A percentile compares a stretch with the other conserved stretches of the same genome.
Evolutionary conservation across 176 grass and related monocot genomes (phyloP).

Genomic region (Olyra latifolia): DNA sequence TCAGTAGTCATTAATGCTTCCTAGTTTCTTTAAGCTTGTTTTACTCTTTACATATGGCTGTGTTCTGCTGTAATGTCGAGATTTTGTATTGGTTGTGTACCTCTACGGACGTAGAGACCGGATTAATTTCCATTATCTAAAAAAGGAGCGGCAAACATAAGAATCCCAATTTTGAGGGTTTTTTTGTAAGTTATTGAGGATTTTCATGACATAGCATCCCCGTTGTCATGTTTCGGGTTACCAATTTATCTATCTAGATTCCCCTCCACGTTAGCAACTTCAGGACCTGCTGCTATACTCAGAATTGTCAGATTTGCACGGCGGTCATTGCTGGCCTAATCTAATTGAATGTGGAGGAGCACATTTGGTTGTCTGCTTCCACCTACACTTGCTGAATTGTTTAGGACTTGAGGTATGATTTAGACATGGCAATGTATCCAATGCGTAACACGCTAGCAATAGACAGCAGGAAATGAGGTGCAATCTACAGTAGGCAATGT

Average conservation of each 20-base stretch:
- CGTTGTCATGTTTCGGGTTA: background rate
- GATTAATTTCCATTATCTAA: too few relatives aligned
- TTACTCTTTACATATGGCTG: too few relatives aligned
- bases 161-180: too few relatives aligned
- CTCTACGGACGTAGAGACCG: too few relatives aligned
- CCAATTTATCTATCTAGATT: background rate
- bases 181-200: too few relatives aligned
- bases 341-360: background rate
- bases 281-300: background rate
- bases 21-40: too few relatives aligned
- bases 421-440: background rate
- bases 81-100: too few relatives aligned
- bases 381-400: background rate
- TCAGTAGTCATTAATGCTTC: too few relatives aligned
- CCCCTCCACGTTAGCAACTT: background rate
- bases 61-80: too few relatives aligned
- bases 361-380: background rate
- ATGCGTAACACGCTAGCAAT: background rate
- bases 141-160: too few relatives aligned
- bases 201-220: too few relatives aligned
- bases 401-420: background rate
- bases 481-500: background rate
- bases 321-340: background rate
- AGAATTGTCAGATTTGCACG: background rate
- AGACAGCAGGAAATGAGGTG: background rate